Evolutionary conservation across 2,329 filamentous ascomycete species (phyloP), one percentile per base, ranked within the genome.

Genomic region (Alternaria atra): DNA sequence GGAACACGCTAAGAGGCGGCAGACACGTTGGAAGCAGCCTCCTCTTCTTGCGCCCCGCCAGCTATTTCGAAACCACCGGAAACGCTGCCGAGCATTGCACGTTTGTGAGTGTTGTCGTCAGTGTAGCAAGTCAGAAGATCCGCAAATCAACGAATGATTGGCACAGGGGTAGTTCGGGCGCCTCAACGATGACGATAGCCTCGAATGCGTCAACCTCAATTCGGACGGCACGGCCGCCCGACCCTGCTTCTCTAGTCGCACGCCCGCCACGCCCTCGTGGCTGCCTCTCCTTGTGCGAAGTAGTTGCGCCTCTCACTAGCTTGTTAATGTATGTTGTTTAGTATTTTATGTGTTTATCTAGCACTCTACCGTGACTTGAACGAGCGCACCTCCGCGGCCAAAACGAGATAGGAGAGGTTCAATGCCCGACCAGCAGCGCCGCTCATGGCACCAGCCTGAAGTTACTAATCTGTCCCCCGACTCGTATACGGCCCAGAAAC

Each of bases 401-500:
- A 51, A 25, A 42, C 39, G 53, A 55, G 32, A 61, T 58, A 61
- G 42, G 50, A 67, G 63, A 69, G 63, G 53, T 67, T 69, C 70
- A 67, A 77, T 77, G 75, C 60, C 74, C 64, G 57, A 67, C 44
- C 65, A 61, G 60, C 71, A 61, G 54, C 69, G 69, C 48, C 73
- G 66, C 47, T 68, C 75, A 70, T 77, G 75, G 75, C 73, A 76
- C 54, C 72, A 73, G 70, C 72, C 73, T 64, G 68, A 75, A 29
- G 63, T 73, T 34, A 68, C 68, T 34, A 68, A 65, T 34, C 70
- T 86, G 59, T 79, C 81, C 60, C 75, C 80, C 20, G 81, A 83
- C 29, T 86, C 84, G 8, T 86, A 85, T 71, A 87, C 86, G 6
- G 81, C 83, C 3, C 82, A 84, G 65, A 82, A 83, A 67, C 73